Percentiles rank a stretch among this genome's conserved stretches.
Evolutionary conservation across 2,329 filamentous ascomycete genomes (phyloP).

Genomic region (Xylogone sp.): DNA sequence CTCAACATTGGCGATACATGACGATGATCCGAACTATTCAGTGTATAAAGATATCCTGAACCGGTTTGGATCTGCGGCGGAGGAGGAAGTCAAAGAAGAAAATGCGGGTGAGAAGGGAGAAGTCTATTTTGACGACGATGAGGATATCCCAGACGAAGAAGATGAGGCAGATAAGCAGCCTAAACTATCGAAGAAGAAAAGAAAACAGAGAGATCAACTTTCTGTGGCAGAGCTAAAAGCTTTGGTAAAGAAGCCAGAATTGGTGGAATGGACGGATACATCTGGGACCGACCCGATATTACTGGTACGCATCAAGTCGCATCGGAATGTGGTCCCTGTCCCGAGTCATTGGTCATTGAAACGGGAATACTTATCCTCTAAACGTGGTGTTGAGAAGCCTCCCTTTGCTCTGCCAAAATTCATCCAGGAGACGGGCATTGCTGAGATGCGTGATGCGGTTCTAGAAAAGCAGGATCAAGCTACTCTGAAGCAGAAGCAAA

Average conservation of each 20-base stretch:
- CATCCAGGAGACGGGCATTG: constrained; percentile 94
- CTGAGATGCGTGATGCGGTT: constrained; percentile 96
- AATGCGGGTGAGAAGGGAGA: constrained; percentile 75
- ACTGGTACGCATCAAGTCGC: constrained; percentile 90
- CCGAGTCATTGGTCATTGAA: constrained; percentile 94
- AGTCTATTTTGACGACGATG: constrained; percentile 77
- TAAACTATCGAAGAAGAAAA: constrained; percentile 90
- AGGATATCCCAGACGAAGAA: constrained; percentile 82
- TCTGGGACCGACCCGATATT: constrained; percentile 85
- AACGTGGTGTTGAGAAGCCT: constrained; percentile 93
- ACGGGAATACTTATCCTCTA: constrained; percentile 94
- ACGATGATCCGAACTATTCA: constrained; percentile 74
- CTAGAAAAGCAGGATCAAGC: constrained; percentile 94
- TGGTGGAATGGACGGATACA: constrained; percentile 96
- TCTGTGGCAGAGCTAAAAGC: constrained; percentile 96
- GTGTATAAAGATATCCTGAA: constrained; percentile 80
- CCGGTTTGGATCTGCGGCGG: constrained; percentile 67
- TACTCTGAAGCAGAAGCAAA: constrained; percentile 89
- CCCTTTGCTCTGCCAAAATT: constrained; percentile 92
- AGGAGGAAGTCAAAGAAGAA: constrained; percentile 63
- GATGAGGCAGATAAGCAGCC: constrained; percentile 61
- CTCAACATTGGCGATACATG: constrained; percentile 45
- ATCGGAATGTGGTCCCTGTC: constrained; percentile 93
- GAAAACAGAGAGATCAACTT: constrained; percentile 85
- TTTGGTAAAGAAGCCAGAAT: constrained; percentile 82